A percentile compares a stretch with the other conserved stretches of the same genome.
phyloP scores from a whole-genome alignment of 2,329 filamentous ascomycete genomes.

The Colletotrichum liaoningense region DNA sequence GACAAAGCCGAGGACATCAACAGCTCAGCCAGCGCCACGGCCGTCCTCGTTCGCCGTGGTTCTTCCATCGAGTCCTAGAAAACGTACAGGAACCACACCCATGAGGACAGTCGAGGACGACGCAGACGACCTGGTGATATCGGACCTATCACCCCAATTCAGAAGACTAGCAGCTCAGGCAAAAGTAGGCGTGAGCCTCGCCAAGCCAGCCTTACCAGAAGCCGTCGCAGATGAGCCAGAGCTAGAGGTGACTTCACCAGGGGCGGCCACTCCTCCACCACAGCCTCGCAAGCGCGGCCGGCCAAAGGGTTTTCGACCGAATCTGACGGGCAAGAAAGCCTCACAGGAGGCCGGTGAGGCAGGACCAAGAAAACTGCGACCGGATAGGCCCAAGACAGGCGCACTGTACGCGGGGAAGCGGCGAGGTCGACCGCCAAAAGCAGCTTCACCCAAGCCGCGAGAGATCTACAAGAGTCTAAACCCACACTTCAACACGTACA shows the following conservation, averaged over 20 bases:
- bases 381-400: constrained; percentile 42
- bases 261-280: not conserved
- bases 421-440: constrained; percentile 55
- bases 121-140: constrained; percentile 32
- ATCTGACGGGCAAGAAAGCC: constrained; percentile 41
- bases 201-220: constrained; percentile 29
- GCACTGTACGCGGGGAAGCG: constrained; percentile 45
- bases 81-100: not conserved
- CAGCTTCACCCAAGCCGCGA: constrained; percentile 50
- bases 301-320: constrained; percentile 59
- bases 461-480: constrained; percentile 54
- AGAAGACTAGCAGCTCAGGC: constrained; percentile 29
- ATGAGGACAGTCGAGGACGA: constrained; percentile 29
- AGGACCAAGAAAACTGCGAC: constrained; percentile 39
- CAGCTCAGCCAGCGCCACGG: constrained; percentile 16
- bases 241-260: not conserved
- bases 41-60: constrained; percentile 30
- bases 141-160: constrained; percentile 39
- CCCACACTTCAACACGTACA: constrained; percentile 61
- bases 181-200: constrained; percentile 25
- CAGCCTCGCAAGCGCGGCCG: constrained; percentile 53
- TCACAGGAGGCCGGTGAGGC: constrained; percentile 27
- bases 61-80: constrained; percentile 18
- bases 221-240: not conserved
- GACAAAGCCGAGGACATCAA: constrained; percentile 3